These are phyloP conservation scores for Tetracentron sinense DNA, from an alignment of 164 flowering plant genomes.

Conservation along the genomic window DNA sequence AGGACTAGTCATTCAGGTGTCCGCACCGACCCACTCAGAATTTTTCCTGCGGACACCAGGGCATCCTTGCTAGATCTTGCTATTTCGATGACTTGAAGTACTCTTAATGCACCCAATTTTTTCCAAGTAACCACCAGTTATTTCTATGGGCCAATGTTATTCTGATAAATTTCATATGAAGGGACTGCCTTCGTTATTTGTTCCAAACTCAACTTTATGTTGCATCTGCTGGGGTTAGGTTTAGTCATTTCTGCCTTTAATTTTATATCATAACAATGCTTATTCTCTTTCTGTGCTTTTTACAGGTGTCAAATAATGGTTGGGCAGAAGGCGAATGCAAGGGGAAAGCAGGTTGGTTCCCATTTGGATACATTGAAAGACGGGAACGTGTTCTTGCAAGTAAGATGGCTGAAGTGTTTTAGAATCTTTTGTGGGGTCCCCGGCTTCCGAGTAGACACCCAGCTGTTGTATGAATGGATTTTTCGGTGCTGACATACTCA, in stretches of 20 bases:
- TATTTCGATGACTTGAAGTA: too few species aligned
- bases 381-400: conserved; percentile 94
- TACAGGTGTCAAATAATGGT: conserved; percentile 79
- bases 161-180: too few species aligned
- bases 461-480: not conserved
- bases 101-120: too few species aligned
- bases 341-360: conserved; percentile 97
- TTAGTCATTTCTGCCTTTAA: not conserved
- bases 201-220: too few species aligned
- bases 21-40: too few species aligned
- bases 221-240: too few species aligned
- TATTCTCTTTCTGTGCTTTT: not conserved
- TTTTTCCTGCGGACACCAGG: too few species aligned
- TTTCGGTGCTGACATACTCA: not conserved
- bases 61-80: too few species aligned
- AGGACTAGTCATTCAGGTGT: too few species aligned
- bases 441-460: not conserved
- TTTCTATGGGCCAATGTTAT: too few species aligned
- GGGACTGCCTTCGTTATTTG: too few species aligned
- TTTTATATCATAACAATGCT: not conserved
- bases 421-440: conserved; percentile 2
- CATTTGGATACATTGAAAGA: conserved; percentile 79
- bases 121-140: too few species aligned
- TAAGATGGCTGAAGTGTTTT: conserved; percentile 82
- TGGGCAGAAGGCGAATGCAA: conserved; percentile 99